These are phyloP conservation scores for Aurinia saxatilis DNA, from an alignment of 345 rosid species.

Conservation along the genomic window DNA sequence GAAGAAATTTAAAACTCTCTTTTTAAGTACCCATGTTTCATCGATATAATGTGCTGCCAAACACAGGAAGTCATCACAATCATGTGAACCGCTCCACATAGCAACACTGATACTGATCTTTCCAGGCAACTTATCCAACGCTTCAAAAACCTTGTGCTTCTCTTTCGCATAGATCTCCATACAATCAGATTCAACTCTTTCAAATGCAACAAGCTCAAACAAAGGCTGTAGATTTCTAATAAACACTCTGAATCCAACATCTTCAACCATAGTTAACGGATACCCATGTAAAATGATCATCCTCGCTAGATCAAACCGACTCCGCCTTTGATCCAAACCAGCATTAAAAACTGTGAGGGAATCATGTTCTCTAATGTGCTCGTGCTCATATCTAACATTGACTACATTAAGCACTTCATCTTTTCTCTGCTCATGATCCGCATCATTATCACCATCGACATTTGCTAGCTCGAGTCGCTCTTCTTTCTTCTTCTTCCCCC, in stretches of 20 bases:
- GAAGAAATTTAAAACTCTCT: slow-evolving; percentile 50
- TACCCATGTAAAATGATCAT: slow-evolving; percentile 78
- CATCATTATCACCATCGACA: slow-evolving; percentile 25
- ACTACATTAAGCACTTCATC: slow-evolving; percentile 49
- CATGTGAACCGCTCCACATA: slow-evolving; percentile 47
- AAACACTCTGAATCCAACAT: slow-evolving; percentile 62
- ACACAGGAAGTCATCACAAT: slow-evolving; percentile 43
- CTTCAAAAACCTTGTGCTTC: slow-evolving; percentile 55
- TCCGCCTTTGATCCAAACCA: slow-evolving; percentile 60
- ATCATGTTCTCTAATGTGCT: slow-evolving; percentile 35
- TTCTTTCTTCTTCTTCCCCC: slow-evolving; percentile 58
- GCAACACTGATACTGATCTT: slow-evolving; percentile 58
- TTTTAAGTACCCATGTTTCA: slow-evolving; percentile 56
- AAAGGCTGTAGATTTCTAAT: slow-evolving; percentile 64
- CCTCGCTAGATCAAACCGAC: slow-evolving; percentile 65
- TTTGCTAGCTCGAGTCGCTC: slow-evolving; percentile 32
- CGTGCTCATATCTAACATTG: slow-evolving; percentile 48
- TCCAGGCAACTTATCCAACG: slow-evolving; percentile 66
- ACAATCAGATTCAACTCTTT: slow-evolving; percentile 63
- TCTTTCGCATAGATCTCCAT: slow-evolving; percentile 65
- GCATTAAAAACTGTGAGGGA: slow-evolving; percentile 2
- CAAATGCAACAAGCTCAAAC: slow-evolving; percentile 50
- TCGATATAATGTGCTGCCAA: slow-evolving; percentile 59
- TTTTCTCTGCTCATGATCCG: slow-evolving; percentile 33
- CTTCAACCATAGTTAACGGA: slow-evolving; percentile 73